A percentile compares a stretch with the other conserved stretches of the same genome.
Conservation (phyloP, 495 filamentous ascomycete species). For the Neurospora sp. region DNA sequence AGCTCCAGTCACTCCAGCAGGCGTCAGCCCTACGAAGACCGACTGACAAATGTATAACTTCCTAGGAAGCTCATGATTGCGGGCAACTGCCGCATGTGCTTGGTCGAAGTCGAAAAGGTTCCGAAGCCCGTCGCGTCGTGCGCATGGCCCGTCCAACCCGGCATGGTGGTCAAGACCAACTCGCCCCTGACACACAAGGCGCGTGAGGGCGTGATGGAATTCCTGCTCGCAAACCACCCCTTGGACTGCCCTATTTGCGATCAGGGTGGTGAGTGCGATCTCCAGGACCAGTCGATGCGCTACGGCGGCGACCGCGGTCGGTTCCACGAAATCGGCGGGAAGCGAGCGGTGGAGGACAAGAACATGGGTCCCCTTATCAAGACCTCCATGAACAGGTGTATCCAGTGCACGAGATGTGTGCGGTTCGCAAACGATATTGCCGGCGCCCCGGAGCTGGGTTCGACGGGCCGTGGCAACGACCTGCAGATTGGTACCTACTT, state of each 20-base stretch:
- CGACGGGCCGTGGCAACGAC: conserved; percentile 88
- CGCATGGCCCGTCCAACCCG: conserved; percentile 95
- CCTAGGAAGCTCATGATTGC: conserved; percentile 91
- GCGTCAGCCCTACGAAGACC: background rate
- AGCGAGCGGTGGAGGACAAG: conserved; percentile 97
- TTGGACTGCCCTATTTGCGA: conserved; percentile 98
- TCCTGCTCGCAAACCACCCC: conserved; percentile 92
- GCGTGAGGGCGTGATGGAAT: conserved; percentile 97
- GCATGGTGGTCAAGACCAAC: conserved; percentile 98
- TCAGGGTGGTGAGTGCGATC: conserved; percentile 96
- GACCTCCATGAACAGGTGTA: conserved; percentile 99
- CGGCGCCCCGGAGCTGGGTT: conserved; percentile 89
- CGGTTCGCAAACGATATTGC: conserved; percentile 97
- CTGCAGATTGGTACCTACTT: conserved; percentile 97
- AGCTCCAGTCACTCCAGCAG: conserved; percentile 6
- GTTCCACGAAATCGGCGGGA: conserved; percentile 90
- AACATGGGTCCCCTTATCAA: conserved; percentile 98
- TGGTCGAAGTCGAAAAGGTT: conserved; percentile 91
- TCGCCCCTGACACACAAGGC: conserved; percentile 94
- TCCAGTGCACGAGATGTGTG: conserved; percentile 95
- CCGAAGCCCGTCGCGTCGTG: conserved; percentile 98
- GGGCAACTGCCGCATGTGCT: conserved; percentile 98
- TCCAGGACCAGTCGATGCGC: conserved; percentile 98
- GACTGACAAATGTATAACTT: conserved; percentile 25
- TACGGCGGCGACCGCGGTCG: conserved; percentile 93